A percentile compares a stretch with the other conserved stretches of the same genome.
Evolutionary conservation across 192 early-diverging fungal species (phyloP).

Genomic region (Backusella tarrabulga): DNA sequence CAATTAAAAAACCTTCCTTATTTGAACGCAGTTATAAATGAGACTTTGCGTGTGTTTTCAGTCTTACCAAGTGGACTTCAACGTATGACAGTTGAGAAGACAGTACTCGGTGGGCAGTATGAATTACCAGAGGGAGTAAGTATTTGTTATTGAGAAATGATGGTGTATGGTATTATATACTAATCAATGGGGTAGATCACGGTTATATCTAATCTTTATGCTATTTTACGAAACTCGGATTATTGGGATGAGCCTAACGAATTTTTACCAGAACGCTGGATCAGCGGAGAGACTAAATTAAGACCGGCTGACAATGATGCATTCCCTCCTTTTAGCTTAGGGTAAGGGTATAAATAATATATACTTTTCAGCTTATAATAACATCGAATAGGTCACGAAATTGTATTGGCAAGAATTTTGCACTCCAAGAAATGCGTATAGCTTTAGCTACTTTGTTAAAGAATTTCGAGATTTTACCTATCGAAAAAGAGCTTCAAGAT

Average conservation of each 20-base stretch:
- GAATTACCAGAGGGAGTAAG: conserved; percentile 40
- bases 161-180: not conserved
- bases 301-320: conserved; percentile 34
- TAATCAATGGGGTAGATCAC: conserved; percentile 2
- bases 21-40: conserved; percentile 52
- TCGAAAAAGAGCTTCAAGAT: conserved; percentile 56
- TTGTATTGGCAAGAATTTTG: conserved; percentile 56
- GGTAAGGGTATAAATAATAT: conserved; percentile 3
- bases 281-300: not conserved
- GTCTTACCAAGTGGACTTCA: conserved; percentile 37
- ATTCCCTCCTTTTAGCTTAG: conserved; percentile 49
- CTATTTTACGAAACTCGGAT: conserved; percentile 9
- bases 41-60: conserved; percentile 47
- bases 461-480: conserved; percentile 40
- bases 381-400: conserved; percentile 31
- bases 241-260: conserved; percentile 23
- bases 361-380: not conserved
- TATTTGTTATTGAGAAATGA: not conserved
- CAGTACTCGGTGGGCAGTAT: conserved; percentile 36
- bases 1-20: conserved; percentile 44
- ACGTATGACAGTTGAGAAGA: conserved; percentile 37
- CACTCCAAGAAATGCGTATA: conserved; percentile 49
- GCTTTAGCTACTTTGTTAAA: conserved; percentile 41
- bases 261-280: conserved; percentile 38
- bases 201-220: conserved; percentile 7